Conservation (phyloP, 805 yeast species). For the Saturnispora serradocipensis region DNA sequence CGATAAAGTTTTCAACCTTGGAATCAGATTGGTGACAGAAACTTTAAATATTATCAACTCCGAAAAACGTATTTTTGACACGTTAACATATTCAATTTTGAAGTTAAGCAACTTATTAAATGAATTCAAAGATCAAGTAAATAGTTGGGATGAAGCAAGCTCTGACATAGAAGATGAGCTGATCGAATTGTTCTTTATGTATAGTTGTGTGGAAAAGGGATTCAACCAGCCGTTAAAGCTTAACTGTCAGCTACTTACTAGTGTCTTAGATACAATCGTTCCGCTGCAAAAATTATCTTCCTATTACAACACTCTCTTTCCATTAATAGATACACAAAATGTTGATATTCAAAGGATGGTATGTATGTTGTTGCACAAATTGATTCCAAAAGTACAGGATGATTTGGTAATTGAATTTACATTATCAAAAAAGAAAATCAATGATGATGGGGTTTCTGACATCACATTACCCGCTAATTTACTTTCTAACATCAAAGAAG, state of each 20-base stretch:
- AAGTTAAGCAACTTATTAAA: constrained; percentile 31
- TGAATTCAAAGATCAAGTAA: constrained; percentile 23
- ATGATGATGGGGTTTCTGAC: constrained; percentile 22
- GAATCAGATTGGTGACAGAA: constrained; percentile 33
- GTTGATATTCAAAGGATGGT: constrained; percentile 37
- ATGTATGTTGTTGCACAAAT: constrained; percentile 29
- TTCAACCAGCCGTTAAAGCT: constrained; percentile 27
- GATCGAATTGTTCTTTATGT: constrained; percentile 31
- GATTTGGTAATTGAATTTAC: constrained; percentile 55
- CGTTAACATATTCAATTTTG: constrained; percentile 40
- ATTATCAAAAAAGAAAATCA: constrained; percentile 34
- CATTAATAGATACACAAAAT: constrained; percentile 21
- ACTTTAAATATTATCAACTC: constrained; percentile 32
- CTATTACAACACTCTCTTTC: constrained; percentile 30
- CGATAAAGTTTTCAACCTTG: constrained; percentile 29
- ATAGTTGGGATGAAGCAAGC: constrained; percentile 28
- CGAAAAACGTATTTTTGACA: constrained; percentile 20
- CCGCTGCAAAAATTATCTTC: constrained; percentile 26
- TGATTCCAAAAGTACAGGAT: constrained; percentile 44
- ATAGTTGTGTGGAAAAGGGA: constrained; percentile 1
- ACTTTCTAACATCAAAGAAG: constrained; percentile 27
- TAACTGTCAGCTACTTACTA: constrained; percentile 28
- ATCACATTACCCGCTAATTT: constrained; percentile 35
- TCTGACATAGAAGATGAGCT: constrained; percentile 34
- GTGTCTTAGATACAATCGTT: constrained; percentile 16